Conservation (phyloP, 2,329 filamentous ascomycete genomes). For the Tolypocladium inflatum region DNA sequence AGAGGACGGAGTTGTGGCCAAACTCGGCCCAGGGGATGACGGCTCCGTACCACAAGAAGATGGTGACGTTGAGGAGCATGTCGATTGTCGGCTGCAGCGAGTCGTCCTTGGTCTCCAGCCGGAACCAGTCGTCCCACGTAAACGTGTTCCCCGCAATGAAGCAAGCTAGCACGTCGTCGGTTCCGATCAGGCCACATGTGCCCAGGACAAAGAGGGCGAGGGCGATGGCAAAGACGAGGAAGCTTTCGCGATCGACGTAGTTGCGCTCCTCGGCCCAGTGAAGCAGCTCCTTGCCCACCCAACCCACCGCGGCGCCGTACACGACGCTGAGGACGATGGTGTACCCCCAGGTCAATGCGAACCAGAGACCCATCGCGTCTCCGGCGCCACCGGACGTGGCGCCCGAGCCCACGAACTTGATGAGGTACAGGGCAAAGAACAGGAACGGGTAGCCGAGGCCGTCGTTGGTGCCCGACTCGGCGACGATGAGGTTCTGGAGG, state of each 20-base stretch:
- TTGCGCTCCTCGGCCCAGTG: slow-evolving; percentile 75
- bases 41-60: slow-evolving; percentile 89
- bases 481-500: slow-evolving; percentile 71
- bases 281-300: slow-evolving; percentile 71
- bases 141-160: slow-evolving; percentile 89
- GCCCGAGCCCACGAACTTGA: slow-evolving; percentile 60
- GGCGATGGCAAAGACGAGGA: slow-evolving; percentile 77
- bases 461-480: slow-evolving; percentile 83
- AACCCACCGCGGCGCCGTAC: slow-evolving; percentile 71
- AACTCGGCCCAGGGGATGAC: slow-evolving; percentile 75
- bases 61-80: slow-evolving; percentile 80
- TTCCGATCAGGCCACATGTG: slow-evolving; percentile 78
- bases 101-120: slow-evolving; percentile 79
- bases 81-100: slow-evolving; percentile 91
- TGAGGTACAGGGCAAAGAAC: slow-evolving; percentile 74
- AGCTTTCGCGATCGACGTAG: slow-evolving; percentile 80
- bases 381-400: slow-evolving; percentile 49
- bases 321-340: slow-evolving; percentile 68
- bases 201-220: slow-evolving; percentile 80
- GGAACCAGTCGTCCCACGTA: slow-evolving; percentile 92
- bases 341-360: slow-evolving; percentile 78
- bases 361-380: slow-evolving; percentile 70
- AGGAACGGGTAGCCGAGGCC: slow-evolving; percentile 83
- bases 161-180: slow-evolving; percentile 82
- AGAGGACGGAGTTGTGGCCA: slow-evolving; percentile 54